Base-by-base conservation (phyloP, 1,284 basidiomycete species). In the Apiotrichum akiyoshidainum region DNA sequence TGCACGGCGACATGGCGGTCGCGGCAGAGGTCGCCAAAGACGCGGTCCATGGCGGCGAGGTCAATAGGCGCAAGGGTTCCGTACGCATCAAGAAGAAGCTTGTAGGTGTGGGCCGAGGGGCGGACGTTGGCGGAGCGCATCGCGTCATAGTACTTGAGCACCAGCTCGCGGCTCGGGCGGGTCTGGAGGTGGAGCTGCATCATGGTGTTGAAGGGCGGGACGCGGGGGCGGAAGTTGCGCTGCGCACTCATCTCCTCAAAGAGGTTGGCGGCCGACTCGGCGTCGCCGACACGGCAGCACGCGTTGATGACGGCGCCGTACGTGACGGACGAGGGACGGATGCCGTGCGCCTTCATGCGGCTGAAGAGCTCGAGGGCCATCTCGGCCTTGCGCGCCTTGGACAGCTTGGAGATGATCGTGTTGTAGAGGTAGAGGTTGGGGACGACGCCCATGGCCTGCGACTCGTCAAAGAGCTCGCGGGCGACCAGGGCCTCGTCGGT, bases 181-280 rank as follows among this genome's bases (percentile, higher is more conserved):
- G 89, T 95, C 62, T 89, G 86, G 50, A 90, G 88, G 79, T 92
- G 96, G 72, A 95, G 84, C 78, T 99, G 96, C 84, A 99, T 97
- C 94, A 99, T 97, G 41, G 90, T 97, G 80, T 84, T 84, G 80
- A 80, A 84, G 7, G 95, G 95, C 22, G 96, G 95, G 1, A 96
- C 87, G 9, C 93, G 83, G 10, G 94, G 87, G 78, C 83, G 87
- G 82, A 93, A 98, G 66, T 86, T 86, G 33, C 79, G 82, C 65
- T 87, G 83, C 44, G 75, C 65, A 10, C 82, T 76, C 95, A 99
- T 99, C 79, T 95, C 92, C 54, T 81, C 76, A 78, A 96, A 98
- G 52, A 98, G 79, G 14, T 81, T 80, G 72, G 90, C 89, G 1
- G 96, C 96, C 0, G 87, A 86, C 19, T 83, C 80, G 19, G 86